Evolutionary conservation across 768 basidiomycete species (phyloP).

Genomic region (Suillus subluteus): DNA sequence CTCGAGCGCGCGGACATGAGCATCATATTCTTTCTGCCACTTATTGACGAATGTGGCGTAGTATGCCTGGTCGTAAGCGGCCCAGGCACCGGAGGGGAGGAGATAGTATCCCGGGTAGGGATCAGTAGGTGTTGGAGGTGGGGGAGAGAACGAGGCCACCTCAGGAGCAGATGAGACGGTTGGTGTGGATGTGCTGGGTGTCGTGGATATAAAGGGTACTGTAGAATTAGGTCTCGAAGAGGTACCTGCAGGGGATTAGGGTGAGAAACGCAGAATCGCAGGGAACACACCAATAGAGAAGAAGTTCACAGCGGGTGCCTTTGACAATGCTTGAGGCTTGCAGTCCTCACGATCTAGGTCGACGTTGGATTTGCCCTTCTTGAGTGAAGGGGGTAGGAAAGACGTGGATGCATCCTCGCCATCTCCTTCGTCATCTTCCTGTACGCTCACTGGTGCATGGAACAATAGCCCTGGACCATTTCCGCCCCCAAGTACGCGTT

Average conservation of each 20-base stretch:
- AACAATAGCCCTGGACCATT: conserved; percentile 66
- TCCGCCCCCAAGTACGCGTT: conserved; percentile 69
- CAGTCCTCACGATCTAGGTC: conserved; percentile 47
- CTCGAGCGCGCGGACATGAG: conserved; percentile 72
- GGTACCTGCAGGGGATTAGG: conserved; percentile 17
- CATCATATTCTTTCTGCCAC: conserved; percentile 76
- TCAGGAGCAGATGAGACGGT: conserved; percentile 68
- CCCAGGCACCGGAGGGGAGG: conserved; percentile 80
- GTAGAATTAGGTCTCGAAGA: conserved; percentile 20
- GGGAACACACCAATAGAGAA: conserved; percentile 62
- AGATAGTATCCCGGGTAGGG: conserved; percentile 89
- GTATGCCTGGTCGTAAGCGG: conserved; percentile 69
- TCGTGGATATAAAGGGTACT: conserved; percentile 13
- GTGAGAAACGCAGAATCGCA: not conserved
- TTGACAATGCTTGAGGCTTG: conserved; percentile 16
- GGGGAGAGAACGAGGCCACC: conserved; percentile 68
- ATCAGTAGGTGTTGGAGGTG: conserved; percentile 74
- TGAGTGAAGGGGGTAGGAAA: conserved; percentile 62
- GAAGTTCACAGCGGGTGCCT: conserved; percentile 56
- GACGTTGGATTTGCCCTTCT: conserved; percentile 61
- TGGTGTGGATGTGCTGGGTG: conserved; percentile 12
- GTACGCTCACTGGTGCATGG: conserved; percentile 35
- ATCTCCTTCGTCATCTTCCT: conserved; percentile 21
- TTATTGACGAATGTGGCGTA: conserved; percentile 69
- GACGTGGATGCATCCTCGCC: conserved; percentile 42